These are phyloP conservation scores for Moesziomyces antarcticus DNA, from an alignment of 1,284 basidiomycete species.

Conservation along the genomic window DNA sequence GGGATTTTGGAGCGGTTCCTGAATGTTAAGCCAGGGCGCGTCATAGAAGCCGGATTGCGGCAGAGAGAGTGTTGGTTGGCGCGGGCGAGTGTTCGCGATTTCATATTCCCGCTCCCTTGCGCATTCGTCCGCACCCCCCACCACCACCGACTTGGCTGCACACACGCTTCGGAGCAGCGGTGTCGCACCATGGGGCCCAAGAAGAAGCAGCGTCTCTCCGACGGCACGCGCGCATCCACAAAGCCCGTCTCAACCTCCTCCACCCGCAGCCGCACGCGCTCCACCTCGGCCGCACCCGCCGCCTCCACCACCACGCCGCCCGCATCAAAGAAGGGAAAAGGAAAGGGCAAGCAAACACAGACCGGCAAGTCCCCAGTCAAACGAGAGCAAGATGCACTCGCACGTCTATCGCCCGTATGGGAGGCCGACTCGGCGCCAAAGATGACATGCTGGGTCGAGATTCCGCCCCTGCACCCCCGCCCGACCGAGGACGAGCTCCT, in stretches of 20 bases:
- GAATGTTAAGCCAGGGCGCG: too few relatives aligned
- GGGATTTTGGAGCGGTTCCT: too few relatives aligned
- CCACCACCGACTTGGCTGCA: too few relatives aligned
- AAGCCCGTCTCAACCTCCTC: conserved; percentile 13
- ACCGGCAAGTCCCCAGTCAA: too few relatives aligned
- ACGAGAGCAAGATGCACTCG: background rate
- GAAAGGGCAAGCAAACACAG: background rate
- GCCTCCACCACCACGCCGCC: background rate
- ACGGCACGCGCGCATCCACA: background rate
- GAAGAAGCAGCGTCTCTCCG: conserved; percentile 15
- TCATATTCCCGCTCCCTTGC: too few relatives aligned
- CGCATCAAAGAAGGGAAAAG: background rate
- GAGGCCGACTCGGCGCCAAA: conserved; percentile 1
- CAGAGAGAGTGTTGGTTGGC: too few relatives aligned
- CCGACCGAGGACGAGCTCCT: conserved; percentile 17
- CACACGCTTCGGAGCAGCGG: background rate
- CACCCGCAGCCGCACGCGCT: conserved; percentile 24
- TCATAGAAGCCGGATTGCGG: too few relatives aligned
- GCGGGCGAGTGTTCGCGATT: too few relatives aligned
- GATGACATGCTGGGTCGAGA: conserved; percentile 26
- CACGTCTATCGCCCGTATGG: background rate
- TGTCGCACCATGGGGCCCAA: conserved; percentile 11
- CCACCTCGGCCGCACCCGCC: conserved; percentile 13
- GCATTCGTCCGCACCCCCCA: too few relatives aligned
- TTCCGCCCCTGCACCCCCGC: conserved; percentile 1